Conservation (phyloP, 768 basidiomycete genomes). For the Rhodotorula kratochvilovae region DNA sequence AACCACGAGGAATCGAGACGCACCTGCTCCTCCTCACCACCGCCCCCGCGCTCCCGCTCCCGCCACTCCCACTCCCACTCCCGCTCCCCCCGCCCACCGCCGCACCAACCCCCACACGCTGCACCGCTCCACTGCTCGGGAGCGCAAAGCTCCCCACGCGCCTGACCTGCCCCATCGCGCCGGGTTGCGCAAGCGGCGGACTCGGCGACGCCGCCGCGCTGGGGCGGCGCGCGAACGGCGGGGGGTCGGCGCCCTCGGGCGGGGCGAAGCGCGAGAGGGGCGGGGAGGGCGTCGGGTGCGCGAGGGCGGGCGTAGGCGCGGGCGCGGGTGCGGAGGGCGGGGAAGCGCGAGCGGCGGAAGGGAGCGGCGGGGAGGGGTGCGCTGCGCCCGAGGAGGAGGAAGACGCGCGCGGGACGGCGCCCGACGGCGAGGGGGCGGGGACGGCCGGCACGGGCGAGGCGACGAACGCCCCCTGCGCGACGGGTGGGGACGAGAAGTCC, state of each 20-base stretch:
- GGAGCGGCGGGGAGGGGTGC: too few species aligned
- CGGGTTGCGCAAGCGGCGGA: conserved; percentile 20
- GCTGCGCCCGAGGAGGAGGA: too few species aligned
- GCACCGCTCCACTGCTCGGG: neutral
- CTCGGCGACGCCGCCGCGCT: neutral
- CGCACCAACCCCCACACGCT: neutral
- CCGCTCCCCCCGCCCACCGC: neutral
- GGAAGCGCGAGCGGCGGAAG: neutral
- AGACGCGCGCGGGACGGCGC: neutral
- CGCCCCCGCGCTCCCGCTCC: neutral
- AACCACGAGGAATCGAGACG: too few species aligned
- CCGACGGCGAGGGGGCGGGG: neutral
- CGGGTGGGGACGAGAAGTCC: neutral
- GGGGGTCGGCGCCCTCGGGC: neutral
- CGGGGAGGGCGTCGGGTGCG: neutral
- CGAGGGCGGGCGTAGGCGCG: neutral
- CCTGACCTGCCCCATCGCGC: neutral
- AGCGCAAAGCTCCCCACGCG: neutral
- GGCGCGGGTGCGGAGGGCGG: neutral
- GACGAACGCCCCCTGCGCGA: conserved; percentile 19
- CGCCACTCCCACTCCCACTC: neutral
- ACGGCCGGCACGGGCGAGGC: neutral
- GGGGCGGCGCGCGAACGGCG: conserved; percentile 1
- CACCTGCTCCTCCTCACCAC: neutral
- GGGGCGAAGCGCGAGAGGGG: neutral